Base-by-base conservation (phyloP, 75 land plant species). In the Isoetes taiwanensis region DNA sequence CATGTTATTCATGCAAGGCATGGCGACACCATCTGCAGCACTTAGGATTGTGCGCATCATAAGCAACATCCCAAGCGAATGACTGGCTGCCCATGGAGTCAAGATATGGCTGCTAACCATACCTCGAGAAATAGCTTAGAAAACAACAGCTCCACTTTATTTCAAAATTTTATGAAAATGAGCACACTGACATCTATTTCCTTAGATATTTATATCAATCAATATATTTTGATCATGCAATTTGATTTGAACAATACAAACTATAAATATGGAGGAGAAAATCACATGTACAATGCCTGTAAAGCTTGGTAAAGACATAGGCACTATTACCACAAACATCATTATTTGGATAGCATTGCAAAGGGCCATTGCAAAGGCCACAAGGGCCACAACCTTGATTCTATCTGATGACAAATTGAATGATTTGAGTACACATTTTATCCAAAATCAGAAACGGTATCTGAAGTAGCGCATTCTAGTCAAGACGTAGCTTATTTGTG, bases 1-100 rank as follows among this genome's bases (percentile, higher is more conserved):
- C 84, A 90, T 86, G 62, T 83, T 90, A 70, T 90, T 90, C 97
- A 90, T 90, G 77, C 82, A 72, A 43, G 97, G 97, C 74, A 90
- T 83, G 31, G 97, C 97, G 2, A 90, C 97, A 21, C 97, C 97
- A 78, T 90, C 97, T 16, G 94, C 87, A 20, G 83, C 50, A 32
- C 97, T 93, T 62, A 90, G 76, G 48, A 86, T 58, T 59, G 70
- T 78, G 5, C 97, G 74, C 72, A 78, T 67, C 3, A 68, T 66
- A 30, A 90, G 78, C 32, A 90, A 62, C 43, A 76, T 69, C 65
- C 59, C 69, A 20, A 86, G 27, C 34, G 97, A 90, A 23, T 72
- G 72, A 8, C 71, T 69, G 2, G 97, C 93, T 59, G 97, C 97
- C 84, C 81, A 90, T 8, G 97, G 97, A 24, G 97, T 90, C 42